A percentile compares a stretch with the other conserved stretches of the same genome.
Evolutionary conservation across 1,284 basidiomycete species (phyloP).

Genomic region (Microbotryum silenes-acaulis): DNA sequence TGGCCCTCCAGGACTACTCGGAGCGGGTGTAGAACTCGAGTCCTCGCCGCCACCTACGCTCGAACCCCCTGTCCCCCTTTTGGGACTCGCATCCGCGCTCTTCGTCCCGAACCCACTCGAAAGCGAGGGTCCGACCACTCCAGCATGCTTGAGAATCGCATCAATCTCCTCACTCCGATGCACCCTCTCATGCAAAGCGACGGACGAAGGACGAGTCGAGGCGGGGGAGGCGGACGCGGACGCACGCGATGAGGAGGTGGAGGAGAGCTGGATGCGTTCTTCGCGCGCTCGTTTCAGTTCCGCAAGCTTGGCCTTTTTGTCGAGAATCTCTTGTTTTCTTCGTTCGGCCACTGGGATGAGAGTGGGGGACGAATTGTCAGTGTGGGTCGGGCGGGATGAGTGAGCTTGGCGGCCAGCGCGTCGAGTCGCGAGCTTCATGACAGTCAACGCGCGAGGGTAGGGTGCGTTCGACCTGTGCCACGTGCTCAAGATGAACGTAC

Average conservation of each 20-base stretch:
- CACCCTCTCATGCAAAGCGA: not conserved
- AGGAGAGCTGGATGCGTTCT: conserved; percentile 44
- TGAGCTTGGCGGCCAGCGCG: too few species aligned
- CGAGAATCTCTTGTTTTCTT: conserved; percentile 63
- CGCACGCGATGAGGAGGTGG: not conserved
- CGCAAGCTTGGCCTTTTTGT: conserved; percentile 78
- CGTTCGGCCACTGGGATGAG: conserved; percentile 9
- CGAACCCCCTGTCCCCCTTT: not conserved
- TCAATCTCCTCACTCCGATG: not conserved
- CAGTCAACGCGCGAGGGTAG: too few species aligned
- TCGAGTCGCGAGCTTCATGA: too few species aligned
- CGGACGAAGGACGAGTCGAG: not conserved
- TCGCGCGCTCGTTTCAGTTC: conserved; percentile 67
- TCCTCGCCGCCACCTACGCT: not conserved
- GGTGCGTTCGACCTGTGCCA: too few species aligned
- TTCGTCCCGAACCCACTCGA: not conserved
- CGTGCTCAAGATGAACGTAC: too few species aligned
- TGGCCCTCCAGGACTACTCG: too few species aligned
- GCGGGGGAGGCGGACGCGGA: not conserved
- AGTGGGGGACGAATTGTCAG: not conserved
- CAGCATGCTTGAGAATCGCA: not conserved
- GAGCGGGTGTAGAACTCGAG: too few species aligned
- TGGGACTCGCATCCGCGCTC: not conserved
- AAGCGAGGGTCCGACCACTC: too few species aligned
- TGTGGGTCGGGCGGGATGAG: too few species aligned